Evolutionary conservation across 768 basidiomycete species (phyloP).

Genomic region (Lentinus brumalis): DNA sequence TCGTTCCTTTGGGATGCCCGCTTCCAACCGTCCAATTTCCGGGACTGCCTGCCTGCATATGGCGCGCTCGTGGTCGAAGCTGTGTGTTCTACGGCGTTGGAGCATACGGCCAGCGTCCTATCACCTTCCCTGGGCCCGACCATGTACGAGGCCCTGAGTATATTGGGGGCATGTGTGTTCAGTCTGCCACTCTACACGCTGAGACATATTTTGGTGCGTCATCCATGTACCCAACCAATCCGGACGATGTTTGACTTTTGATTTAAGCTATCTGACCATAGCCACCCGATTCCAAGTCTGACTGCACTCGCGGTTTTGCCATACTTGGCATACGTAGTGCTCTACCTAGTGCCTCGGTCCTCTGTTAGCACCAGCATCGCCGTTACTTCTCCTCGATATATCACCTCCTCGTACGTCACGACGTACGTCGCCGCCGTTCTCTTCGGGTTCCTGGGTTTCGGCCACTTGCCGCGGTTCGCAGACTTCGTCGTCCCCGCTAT

Average conservation of each 20-base stretch:
- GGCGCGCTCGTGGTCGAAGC: constrained; percentile 63
- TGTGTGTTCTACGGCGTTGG: constrained; percentile 58
- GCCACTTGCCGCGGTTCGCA: constrained; percentile 56
- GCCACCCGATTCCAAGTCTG: constrained; percentile 56
- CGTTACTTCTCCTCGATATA: constrained; percentile 50
- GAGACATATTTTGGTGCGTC: constrained; percentile 52
- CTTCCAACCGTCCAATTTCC: constrained; percentile 43
- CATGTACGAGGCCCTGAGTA: constrained; percentile 56
- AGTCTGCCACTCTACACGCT: constrained; percentile 67
- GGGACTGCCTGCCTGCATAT: constrained; percentile 62
- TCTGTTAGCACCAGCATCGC: constrained; percentile 48
- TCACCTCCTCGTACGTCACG: constrained; percentile 59
- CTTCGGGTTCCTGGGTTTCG: constrained; percentile 64
- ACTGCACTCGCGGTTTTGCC: constrained; percentile 61
- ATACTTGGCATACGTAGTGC: constrained; percentile 58
- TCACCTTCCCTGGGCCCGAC: constrained; percentile 59
- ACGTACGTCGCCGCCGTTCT: constrained; percentile 50
- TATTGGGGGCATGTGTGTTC: constrained; percentile 63
- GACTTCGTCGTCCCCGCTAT: constrained; percentile 61
- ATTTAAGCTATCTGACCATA: constrained; percentile 28
- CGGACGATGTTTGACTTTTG: neutral
- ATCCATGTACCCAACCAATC: constrained; percentile 18
- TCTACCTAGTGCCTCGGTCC: constrained; percentile 61
- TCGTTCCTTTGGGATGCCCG: constrained; percentile 60
- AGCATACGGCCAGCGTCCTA: constrained; percentile 61